These are phyloP conservation scores for Debaryomycetaceae sp. DNA, from an alignment of 1,139 yeast genomes.

Conservation along the genomic window DNA sequence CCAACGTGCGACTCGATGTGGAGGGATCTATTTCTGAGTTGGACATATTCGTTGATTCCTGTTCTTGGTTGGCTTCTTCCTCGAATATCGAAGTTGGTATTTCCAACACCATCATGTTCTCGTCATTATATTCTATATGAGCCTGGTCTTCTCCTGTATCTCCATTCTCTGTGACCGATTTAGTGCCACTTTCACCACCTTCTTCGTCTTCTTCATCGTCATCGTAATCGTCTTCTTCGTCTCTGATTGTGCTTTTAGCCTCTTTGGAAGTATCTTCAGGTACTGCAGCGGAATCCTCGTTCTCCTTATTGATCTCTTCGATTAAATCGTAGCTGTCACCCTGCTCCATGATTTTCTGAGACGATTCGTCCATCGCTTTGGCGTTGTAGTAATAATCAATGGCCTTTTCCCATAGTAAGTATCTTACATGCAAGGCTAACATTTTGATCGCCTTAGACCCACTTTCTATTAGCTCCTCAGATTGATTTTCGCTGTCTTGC, in stretches of 20 bases:
- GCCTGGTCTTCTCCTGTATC: constrained; percentile 4
- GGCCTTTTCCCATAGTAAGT: constrained; percentile 72
- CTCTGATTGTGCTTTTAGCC: constrained; percentile 18
- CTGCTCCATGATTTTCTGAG: constrained; percentile 27
- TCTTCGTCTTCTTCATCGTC: constrained; percentile 37
- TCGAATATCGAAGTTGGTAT: constrained; percentile 28
- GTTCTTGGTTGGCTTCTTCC: constrained; percentile 7
- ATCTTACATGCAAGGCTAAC: constrained; percentile 62
- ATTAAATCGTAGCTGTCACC: constrained; percentile 38
- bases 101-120: constrained; percentile 27
- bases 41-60: constrained; percentile 3
- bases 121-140: constrained; percentile 18
- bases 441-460: constrained; percentile 49
- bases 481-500: constrained; percentile 10
- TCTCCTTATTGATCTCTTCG: constrained; percentile 26
- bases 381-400: constrained; percentile 49
- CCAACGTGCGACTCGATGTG: constrained; percentile 14
- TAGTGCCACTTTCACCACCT: constrained; percentile 17
- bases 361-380: constrained; percentile 22
- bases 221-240: constrained; percentile 42
- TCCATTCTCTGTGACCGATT: constrained; percentile 4
- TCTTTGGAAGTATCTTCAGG: constrained; percentile 12
- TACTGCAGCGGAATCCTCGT: constrained; percentile 17
- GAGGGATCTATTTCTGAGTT: constrained; percentile 8
- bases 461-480: constrained; percentile 20